These are phyloP conservation scores for Pleurotus tuber-regium DNA, from an alignment of 768 basidiomycete species.

Conservation along the genomic window DNA sequence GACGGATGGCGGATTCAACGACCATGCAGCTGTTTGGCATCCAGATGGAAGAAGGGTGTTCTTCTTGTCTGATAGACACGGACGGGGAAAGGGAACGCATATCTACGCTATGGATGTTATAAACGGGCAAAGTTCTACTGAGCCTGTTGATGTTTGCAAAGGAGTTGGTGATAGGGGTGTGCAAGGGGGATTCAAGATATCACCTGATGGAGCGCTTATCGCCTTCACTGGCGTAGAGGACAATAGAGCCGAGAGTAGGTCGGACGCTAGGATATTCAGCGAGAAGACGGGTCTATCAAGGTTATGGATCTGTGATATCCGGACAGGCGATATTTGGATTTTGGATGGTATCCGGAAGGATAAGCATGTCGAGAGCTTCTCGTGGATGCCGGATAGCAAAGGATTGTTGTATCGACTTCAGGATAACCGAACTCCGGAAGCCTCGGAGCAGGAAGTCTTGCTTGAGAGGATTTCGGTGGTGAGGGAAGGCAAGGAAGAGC, in stretches of 20 bases:
- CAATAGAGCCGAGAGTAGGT: conserved; percentile 17
- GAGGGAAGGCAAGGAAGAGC: conserved; percentile 8
- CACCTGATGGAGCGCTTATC: conserved; percentile 28
- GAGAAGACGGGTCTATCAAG: conserved; percentile 20
- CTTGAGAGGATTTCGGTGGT: conserved; percentile 24
- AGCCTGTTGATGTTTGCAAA: conserved; percentile 13
- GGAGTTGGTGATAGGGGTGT: conserved; percentile 19
- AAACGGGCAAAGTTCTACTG: conserved; percentile 7
- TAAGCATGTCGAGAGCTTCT: conserved; percentile 27
- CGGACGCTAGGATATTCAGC: conserved; percentile 27
- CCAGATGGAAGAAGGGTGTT: conserved; percentile 26
- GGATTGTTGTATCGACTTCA: conserved; percentile 29
- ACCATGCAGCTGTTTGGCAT: conserved; percentile 29
- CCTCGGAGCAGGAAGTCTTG: conserved; percentile 26
- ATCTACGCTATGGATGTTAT: conserved; percentile 19
- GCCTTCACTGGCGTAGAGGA: conserved; percentile 23
- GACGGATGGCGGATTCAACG: conserved; percentile 25
- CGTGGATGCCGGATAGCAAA: conserved; percentile 31
- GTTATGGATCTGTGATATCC: conserved; percentile 25
- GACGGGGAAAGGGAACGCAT: conserved; percentile 23
- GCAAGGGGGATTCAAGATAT: conserved; percentile 27
- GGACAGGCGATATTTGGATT: conserved; percentile 19
- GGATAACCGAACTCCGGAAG: conserved; percentile 24
- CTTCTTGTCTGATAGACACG: conserved; percentile 29
- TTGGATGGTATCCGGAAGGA: conserved; percentile 21